Conservation (phyloP, 1,284 basidiomycete genomes). For the Spongiforma sp. region DNA sequence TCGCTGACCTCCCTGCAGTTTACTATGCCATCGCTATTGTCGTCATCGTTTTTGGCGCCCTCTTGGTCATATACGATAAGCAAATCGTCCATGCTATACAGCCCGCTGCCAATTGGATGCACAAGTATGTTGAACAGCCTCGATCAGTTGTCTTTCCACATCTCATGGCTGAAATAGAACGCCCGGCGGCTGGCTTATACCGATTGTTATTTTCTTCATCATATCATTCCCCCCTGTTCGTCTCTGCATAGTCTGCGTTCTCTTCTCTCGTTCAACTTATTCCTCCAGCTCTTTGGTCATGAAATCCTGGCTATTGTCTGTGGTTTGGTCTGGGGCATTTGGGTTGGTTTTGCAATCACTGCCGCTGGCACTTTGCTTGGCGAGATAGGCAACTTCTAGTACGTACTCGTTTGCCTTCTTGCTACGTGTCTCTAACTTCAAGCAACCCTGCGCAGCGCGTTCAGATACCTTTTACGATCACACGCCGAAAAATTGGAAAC, state of each 20-base stretch:
- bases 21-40: constrained; percentile 52
- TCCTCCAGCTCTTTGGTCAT: constrained; percentile 40
- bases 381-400: constrained; percentile 59
- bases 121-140: constrained; percentile 46
- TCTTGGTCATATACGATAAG: constrained; percentile 63
- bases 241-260: neutral
- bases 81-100: constrained; percentile 71
- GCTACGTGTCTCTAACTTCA: neutral
- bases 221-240: constrained; percentile 78
- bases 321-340: constrained; percentile 57
- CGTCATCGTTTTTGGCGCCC: constrained; percentile 52
- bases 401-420: constrained; percentile 22
- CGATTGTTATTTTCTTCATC: constrained; percentile 79
- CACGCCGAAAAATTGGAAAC: constrained; percentile 62
- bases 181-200: constrained; percentile 77
- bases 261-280: constrained; percentile 5
- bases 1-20: constrained; percentile 42
- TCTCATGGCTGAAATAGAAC: constrained; percentile 36
- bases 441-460: constrained; percentile 41
- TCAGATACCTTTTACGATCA: constrained; percentile 50
- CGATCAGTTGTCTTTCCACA: neutral
- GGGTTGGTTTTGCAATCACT: constrained; percentile 55
- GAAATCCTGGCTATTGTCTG: constrained; percentile 60
- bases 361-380: constrained; percentile 53
- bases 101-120: constrained; percentile 68